These are phyloP conservation scores for Aspergillus ibericus DNA, from an alignment of 2,329 filamentous ascomycete genomes.

Conservation along the genomic window DNA sequence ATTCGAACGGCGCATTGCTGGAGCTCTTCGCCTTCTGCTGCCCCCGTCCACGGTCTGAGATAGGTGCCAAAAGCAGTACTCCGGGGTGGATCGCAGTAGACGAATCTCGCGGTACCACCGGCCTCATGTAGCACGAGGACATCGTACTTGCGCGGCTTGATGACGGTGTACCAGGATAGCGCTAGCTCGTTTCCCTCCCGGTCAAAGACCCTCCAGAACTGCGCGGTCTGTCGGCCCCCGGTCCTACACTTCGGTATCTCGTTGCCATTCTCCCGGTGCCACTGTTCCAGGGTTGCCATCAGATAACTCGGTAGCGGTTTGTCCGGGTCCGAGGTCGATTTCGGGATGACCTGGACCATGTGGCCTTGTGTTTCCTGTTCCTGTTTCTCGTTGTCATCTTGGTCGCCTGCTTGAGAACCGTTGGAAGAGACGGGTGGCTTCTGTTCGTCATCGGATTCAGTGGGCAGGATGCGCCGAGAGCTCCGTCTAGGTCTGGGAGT, in stretches of 20 bases:
- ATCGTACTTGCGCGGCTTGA: constrained; percentile 1
- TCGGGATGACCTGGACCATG: neutral
- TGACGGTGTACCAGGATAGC: constrained; percentile 11
- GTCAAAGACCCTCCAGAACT: constrained; percentile 16
- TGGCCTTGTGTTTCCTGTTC: neutral
- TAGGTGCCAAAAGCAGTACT: constrained; percentile 2
- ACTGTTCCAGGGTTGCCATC: constrained; percentile 10
- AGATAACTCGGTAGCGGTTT: constrained; percentile 9
- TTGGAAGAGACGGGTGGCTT: neutral
- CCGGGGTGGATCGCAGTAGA: constrained; percentile 1
- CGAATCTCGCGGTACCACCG: constrained; percentile 2
- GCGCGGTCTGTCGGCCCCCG: neutral
- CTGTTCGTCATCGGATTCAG: neutral
- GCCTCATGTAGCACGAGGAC: constrained; percentile 12
- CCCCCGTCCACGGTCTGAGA: constrained; percentile 15
- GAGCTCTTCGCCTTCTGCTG: constrained; percentile 3
- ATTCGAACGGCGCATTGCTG: constrained; percentile 11
- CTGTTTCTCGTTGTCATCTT: neutral
- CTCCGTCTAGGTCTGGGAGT: neutral
- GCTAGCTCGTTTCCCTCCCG: constrained; percentile 13
- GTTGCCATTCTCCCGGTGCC: constrained; percentile 10
- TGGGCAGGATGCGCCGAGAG: neutral
- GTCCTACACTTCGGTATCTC: constrained; percentile 4
- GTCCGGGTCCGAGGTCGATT: neutral
- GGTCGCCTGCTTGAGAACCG: neutral